A percentile compares a stretch with the other conserved stretches of the same genome.
Conservation (phyloP, 2,329 filamentous ascomycete genomes). For the Calonectria leucothoes region DNA sequence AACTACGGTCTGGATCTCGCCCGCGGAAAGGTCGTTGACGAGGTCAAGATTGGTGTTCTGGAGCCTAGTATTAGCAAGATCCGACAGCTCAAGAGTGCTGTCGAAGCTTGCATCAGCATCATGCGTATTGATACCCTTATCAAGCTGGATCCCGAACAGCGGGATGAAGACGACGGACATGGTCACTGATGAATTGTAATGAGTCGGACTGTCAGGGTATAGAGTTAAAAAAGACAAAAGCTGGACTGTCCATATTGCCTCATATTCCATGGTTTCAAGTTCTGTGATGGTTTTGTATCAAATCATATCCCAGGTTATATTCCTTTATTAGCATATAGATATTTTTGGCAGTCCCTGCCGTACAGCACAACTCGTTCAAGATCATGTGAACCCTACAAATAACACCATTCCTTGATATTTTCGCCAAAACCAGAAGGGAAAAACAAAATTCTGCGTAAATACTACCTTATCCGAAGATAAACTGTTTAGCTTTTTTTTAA, state of each 20-base stretch:
- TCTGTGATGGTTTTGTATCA: background rate
- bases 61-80: slow-evolving; percentile 99
- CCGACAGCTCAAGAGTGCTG: slow-evolving; percentile 96
- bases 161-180: slow-evolving; percentile 81
- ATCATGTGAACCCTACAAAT: no score
- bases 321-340: background rate
- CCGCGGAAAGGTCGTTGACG: slow-evolving; percentile 91
- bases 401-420: no score
- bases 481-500: no score
- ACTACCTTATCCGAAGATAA: no score
- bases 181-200: slow-evolving; percentile 70
- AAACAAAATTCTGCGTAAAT: no score
- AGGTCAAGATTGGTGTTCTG: slow-evolving; percentile 93
- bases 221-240: slow-evolving; percentile 44
- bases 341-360: background rate
- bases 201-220: slow-evolving; percentile 37
- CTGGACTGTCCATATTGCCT: slow-evolving; percentile 35
- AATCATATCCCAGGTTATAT: slow-evolving; percentile 8
- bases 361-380: no score
- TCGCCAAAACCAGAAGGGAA: no score
- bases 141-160: slow-evolving; percentile 92
- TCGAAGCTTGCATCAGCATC: slow-evolving; percentile 98
- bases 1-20: slow-evolving; percentile 96
- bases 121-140: slow-evolving; percentile 99
- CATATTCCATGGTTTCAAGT: background rate